Base-by-base conservation (phyloP, 2,329 filamentous ascomycete species). In the Aspergillus novoparasiticus region DNA sequence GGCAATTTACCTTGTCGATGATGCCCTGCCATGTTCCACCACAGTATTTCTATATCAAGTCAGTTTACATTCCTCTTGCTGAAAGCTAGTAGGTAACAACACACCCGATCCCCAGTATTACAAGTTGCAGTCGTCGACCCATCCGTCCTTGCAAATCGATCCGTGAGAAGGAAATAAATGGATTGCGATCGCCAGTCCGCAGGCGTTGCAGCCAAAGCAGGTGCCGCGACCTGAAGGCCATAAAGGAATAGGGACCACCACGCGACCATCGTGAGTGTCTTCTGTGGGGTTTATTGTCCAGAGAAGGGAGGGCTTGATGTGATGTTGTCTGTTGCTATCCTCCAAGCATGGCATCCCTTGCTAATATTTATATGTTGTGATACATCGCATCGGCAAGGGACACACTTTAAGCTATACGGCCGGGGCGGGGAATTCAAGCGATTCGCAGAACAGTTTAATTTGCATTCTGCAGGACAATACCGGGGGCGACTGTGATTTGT, bases 11-110 rank as follows among this genome's bases (percentile, higher is more conserved):
- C 65, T 81, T 77, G 43, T 77, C 76, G 66, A 80, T 79, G n/a
- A 83, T 78, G 6, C 81, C 81, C 63, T 79, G 75, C 77, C 81
- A 83, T n/a, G 81, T 80, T 32, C 82, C 82, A 58, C 82, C 83
- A 65, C 83, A 85, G 68, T 84, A 84, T 53, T 56, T 39, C 71
- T 73, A 45, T 6, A 36, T n/a, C 14, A 34, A 23, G 60, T 60
- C n/a, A 54, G 41, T 26, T 14, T 41, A 45, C 11, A n/a, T 30
- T 23, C 10, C n/a, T 10, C 30, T 43, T 16, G 21, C 3, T 1
- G 14, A 50, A 21, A 21, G 19, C 23, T 5, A 28, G 36, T 8
- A 11, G 3, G 21, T 11, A 39, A 8, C 1, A 48, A 61, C 68
- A 28, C 59, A 74, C 75, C 30, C 72, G 51, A 23, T 58, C 62